phyloP scores from a whole-genome alignment of 2,329 filamentous ascomycete genomes.

The Curvularia hawaiiensis region DNA sequence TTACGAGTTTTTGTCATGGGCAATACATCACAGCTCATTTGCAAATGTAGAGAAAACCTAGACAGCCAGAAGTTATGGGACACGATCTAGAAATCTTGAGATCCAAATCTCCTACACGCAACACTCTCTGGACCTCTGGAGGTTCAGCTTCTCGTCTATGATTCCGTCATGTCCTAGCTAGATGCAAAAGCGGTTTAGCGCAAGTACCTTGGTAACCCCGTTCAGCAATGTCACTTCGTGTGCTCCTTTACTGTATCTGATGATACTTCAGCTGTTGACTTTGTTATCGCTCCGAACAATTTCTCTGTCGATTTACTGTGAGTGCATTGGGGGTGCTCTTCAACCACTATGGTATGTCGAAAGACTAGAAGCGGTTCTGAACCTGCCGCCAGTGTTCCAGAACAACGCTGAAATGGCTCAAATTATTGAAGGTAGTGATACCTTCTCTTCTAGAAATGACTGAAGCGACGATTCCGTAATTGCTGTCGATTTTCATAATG shows the following conservation, averaged over 20 bases:
- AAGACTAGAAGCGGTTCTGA: not conserved
- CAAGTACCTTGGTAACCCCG: constrained; percentile 14
- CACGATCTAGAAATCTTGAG: not conserved
- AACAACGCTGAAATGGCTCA: not conserved
- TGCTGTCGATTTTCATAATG: not conserved
- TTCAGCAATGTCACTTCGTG: constrained; percentile 1
- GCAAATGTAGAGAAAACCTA: not conserved
- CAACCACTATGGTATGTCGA: not conserved
- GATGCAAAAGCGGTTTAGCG: constrained; percentile 3
- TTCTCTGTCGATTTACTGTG: not conserved
- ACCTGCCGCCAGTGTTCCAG: not conserved
- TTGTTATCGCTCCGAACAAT: too few relatives aligned
- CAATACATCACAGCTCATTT: not conserved
- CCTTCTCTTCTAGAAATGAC: not conserved
- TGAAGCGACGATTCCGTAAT: not conserved
- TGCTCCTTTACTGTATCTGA: not conserved
- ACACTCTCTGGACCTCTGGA: not conserved
- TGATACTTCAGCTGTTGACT: not conserved
- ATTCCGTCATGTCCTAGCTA: not conserved
- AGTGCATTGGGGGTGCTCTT: not conserved
- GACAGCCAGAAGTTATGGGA: not conserved
- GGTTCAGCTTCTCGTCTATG: not conserved
- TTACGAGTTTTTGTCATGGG: not conserved
- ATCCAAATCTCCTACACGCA: not conserved
- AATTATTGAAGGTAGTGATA: not conserved